Percentiles rank a stretch among this genome's conserved stretches.
Conservation (phyloP, 805 yeast species). For the Saccharomycopsis sp. region DNA sequence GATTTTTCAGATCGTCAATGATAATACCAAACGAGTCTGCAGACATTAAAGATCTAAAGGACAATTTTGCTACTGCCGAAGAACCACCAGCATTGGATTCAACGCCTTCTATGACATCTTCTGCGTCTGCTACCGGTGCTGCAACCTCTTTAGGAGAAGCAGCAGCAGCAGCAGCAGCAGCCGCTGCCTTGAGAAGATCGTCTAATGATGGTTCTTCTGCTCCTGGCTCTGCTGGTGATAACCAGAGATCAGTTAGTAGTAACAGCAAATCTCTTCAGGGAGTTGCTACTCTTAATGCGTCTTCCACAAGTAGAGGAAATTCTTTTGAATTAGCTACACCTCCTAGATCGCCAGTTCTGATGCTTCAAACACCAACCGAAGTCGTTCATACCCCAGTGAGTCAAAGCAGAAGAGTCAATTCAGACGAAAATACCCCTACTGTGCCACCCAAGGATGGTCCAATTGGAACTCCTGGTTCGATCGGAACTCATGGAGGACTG, state of each 20-base stretch:
- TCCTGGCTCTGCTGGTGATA: not conserved
- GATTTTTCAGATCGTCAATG: conserved; percentile 1
- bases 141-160: not conserved
- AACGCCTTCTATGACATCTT: not conserved
- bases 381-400: not conserved
- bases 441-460: conserved; percentile 20
- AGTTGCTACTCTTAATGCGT: not conserved
- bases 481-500: not conserved
- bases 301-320: not conserved
- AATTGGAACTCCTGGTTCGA: not conserved
- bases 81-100: not conserved
- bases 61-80: not conserved
- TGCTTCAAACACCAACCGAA: not conserved
- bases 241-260: not conserved
- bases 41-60: not conserved
- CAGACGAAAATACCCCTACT: conserved; percentile 13
- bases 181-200: too few relatives aligned
- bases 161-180: not conserved
- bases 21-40: not conserved
- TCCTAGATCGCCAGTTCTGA: not conserved
- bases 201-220: not conserved
- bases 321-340: not conserved
- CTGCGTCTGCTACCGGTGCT: not conserved
- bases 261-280: not conserved
- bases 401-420: not conserved